These are phyloP conservation scores for Pleurostoma richardsiae DNA, from an alignment of 2,329 filamentous ascomycete genomes.

Conservation along the genomic window DNA sequence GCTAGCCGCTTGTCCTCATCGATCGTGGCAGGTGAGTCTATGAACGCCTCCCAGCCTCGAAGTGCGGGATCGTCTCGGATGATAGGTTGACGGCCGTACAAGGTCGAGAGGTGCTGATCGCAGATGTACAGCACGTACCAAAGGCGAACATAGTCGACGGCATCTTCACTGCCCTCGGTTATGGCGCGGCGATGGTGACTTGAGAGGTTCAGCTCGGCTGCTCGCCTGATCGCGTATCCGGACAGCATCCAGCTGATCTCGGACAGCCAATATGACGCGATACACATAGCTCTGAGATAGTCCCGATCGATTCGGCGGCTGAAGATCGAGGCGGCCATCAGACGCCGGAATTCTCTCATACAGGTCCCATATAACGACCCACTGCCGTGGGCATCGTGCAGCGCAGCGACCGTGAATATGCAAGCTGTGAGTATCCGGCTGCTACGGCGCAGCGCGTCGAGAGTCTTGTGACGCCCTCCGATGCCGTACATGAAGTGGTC, in stretches of 20 bases:
- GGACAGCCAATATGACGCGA: slow-evolving; percentile 6
- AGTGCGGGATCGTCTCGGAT: slow-evolving; percentile 54
- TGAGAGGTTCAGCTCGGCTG: slow-evolving; percentile 40
- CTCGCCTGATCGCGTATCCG: slow-evolving; percentile 13
- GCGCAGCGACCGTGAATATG: slow-evolving; percentile 45
- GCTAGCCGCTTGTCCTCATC: slow-evolving; percentile 51
- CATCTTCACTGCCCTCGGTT: slow-evolving; percentile 31
- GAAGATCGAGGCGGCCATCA: slow-evolving; percentile 18
- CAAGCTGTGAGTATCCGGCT: slow-evolving; percentile 47
- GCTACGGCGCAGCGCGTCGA: slow-evolving; percentile 46
- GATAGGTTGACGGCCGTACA: slow-evolving; percentile 54
- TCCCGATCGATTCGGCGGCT: slow-evolving; percentile 3
- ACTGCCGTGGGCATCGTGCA: slow-evolving; percentile 15
- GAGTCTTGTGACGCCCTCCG: slow-evolving; percentile 40
- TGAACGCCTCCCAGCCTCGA: slow-evolving; percentile 50
- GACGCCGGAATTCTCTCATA: slow-evolving; percentile 12
- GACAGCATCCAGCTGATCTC: slow-evolving; percentile 6
- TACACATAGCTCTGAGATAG: slow-evolving; percentile 5
- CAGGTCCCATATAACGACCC: slow-evolving; percentile 12
- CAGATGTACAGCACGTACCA: slow-evolving; percentile 60
- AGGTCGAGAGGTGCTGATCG: slow-evolving; percentile 56
- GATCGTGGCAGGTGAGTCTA: slow-evolving; percentile 44
- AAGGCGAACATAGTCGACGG: slow-evolving; percentile 48
- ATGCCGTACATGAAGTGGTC: slow-evolving; percentile 46
- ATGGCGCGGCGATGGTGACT: slow-evolving; percentile 35